Evolutionary conservation across 1,284 basidiomycete species (phyloP).

Genomic region (Rhodotorula glutinis): DNA sequence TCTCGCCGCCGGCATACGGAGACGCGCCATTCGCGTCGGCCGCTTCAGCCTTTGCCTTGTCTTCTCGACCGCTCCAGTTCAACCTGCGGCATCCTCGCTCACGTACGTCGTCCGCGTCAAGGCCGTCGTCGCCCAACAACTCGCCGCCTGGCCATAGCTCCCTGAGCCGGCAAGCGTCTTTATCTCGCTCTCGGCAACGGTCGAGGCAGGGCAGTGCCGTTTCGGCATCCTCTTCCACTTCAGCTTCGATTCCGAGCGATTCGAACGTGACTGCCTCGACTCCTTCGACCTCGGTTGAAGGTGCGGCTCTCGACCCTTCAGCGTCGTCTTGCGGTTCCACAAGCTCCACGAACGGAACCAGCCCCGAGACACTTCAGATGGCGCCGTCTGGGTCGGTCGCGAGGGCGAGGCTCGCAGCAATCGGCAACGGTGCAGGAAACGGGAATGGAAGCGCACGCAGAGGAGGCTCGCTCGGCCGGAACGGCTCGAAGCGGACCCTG

Average conservation of each 20-base stretch:
- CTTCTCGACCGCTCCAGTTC: slow-evolving; percentile 9
- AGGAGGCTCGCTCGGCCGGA: background rate
- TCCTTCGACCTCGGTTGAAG: slow-evolving; percentile 28
- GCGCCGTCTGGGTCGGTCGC: background rate
- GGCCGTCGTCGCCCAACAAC: slow-evolving; percentile 12
- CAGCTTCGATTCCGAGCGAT: background rate
- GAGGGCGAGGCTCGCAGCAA: background rate
- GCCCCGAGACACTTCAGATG: slow-evolving; percentile 2
- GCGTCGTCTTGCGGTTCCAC: slow-evolving; percentile 6
- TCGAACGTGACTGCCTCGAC: slow-evolving; percentile 14
- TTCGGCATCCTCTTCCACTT: slow-evolving; percentile 11
- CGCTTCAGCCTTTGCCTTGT: background rate
- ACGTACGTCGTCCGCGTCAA: slow-evolving; percentile 12
- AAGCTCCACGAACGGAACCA: slow-evolving; percentile 2
- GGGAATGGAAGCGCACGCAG: background rate
- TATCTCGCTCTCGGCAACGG: slow-evolving; percentile 12
- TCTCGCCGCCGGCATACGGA: background rate
- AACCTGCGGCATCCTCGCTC: slow-evolving; percentile 21
- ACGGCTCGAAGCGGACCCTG: background rate
- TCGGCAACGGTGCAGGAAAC: background rate
- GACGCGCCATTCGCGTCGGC: background rate
- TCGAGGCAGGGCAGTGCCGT: slow-evolving; percentile 12
- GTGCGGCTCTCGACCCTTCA: background rate
- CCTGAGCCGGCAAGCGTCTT: background rate
- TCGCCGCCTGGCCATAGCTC: background rate